Conservation (phyloP, 345 rosid species). For the Cardamine resedifolia region DNA sequence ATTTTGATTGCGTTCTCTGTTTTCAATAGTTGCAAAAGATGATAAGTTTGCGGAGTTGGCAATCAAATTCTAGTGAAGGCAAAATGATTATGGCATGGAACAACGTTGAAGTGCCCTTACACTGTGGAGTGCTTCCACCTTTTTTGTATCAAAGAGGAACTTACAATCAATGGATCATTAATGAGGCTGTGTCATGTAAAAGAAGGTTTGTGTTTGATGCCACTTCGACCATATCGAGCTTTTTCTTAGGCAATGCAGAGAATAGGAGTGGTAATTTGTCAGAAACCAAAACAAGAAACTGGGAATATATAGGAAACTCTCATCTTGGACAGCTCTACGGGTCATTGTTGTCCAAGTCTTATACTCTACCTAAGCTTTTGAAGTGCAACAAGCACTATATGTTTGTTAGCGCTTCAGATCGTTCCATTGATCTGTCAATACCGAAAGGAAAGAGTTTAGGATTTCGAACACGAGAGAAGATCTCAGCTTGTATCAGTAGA, state of each 20-base stretch:
- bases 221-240: constrained; percentile 59
- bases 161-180: constrained; percentile 66
- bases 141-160: constrained; percentile 73
- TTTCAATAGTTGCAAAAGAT: constrained; percentile 72
- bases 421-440: constrained; percentile 23
- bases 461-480: constrained; percentile 44
- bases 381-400: constrained; percentile 54
- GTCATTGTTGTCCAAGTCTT: constrained; percentile 51
- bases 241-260: constrained; percentile 39
- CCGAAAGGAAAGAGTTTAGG: constrained; percentile 29
- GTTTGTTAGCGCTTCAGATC: constrained; percentile 42
- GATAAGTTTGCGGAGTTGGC: constrained; percentile 34
- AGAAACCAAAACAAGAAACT: constrained; percentile 44
- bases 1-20: constrained; percentile 35
- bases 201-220: constrained; percentile 80
- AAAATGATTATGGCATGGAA: constrained; percentile 83
- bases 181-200: constrained; percentile 62
- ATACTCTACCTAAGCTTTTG: constrained; percentile 51
- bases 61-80: constrained; percentile 45
- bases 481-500: constrained; percentile 48
- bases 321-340: constrained; percentile 69
- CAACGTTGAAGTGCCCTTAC: constrained; percentile 50
- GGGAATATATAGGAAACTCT: constrained; percentile 78
- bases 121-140: constrained; percentile 80
- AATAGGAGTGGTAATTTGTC: constrained; percentile 21